Conservation (phyloP, 768 basidiomycete genomes). For the Rhodotorula taiwanensis region DNA sequence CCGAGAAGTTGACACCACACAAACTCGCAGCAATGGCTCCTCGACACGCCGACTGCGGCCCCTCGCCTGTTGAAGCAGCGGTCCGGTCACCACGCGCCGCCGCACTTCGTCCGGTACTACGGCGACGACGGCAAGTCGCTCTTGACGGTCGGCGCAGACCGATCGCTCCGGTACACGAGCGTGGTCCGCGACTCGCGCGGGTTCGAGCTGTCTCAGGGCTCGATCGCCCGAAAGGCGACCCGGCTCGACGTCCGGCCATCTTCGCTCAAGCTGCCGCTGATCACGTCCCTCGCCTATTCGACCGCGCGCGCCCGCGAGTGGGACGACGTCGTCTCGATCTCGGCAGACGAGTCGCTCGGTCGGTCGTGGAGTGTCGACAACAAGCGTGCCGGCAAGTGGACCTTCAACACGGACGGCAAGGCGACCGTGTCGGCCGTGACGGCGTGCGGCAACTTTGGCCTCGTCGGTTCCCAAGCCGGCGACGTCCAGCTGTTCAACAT, state of each 20-base stretch:
- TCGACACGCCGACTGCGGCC: slow-evolving; percentile 78
- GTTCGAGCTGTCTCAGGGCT: slow-evolving; percentile 90
- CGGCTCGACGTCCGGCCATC: slow-evolving; percentile 68
- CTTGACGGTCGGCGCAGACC: slow-evolving; percentile 72
- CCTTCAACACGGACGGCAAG: slow-evolving; percentile 56
- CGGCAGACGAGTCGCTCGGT: slow-evolving; percentile 71
- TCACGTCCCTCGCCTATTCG: slow-evolving; percentile 67
- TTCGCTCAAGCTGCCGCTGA: slow-evolving; percentile 74
- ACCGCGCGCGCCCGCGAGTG: slow-evolving; percentile 81
- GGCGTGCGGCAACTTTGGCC: slow-evolving; percentile 90
- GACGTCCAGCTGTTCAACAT: slow-evolving; percentile 89
- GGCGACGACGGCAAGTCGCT: slow-evolving; percentile 96
- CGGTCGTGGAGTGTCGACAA: slow-evolving; percentile 81
- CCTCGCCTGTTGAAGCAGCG: slow-evolving; percentile 86
- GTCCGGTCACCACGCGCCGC: slow-evolving; percentile 84
- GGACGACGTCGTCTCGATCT: slow-evolving; percentile 93
- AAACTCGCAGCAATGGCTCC: slow-evolving; percentile 80
- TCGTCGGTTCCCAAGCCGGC: slow-evolving; percentile 74
- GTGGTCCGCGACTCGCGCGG: slow-evolving; percentile 92
- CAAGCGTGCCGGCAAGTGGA: slow-evolving; percentile 72
- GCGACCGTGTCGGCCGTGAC: slow-evolving; percentile 67
- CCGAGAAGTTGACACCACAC: no score
- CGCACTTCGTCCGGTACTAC: slow-evolving; percentile 86
- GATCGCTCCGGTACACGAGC: slow-evolving; percentile 78
- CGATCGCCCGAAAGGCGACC: slow-evolving; percentile 72